phyloP scores from a whole-genome alignment of 2,329 filamentous ascomycete species.

The Acephala macrosclerotiorum region DNA sequence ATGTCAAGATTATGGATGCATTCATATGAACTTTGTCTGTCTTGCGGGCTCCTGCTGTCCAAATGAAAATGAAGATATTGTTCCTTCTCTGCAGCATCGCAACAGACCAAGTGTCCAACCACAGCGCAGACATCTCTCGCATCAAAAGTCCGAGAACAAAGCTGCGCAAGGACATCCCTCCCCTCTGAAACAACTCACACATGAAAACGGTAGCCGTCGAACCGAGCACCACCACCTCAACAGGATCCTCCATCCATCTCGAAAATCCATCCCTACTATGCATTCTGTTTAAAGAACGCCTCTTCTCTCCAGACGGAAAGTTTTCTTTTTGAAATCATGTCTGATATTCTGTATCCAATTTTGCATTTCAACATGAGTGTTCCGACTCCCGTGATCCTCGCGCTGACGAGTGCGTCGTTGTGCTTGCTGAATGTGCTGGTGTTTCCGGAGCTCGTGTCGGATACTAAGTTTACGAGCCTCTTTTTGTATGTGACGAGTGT shows the following conservation, averaged over 20 bases:
- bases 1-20: not conserved
- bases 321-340: not conserved
- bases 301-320: too few relatives aligned
- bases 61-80: not conserved
- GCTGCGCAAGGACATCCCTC: not conserved
- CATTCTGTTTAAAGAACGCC: not conserved
- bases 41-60: not conserved
- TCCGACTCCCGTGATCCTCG: slow-evolving; percentile 23
- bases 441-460: slow-evolving; percentile 31
- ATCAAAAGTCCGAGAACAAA: not conserved
- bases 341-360: slow-evolving; percentile 7
- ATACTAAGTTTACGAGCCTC: slow-evolving; percentile 26
- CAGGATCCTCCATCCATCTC: not conserved
- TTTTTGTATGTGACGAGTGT: slow-evolving; percentile 23
- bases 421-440: slow-evolving; percentile 28
- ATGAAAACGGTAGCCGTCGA: too few relatives aligned
- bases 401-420: slow-evolving; percentile 21
- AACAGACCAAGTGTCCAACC: not conserved
- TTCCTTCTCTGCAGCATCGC: not conserved
- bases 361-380: slow-evolving; percentile 21
- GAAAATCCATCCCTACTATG: not conserved
- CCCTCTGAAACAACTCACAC: not conserved
- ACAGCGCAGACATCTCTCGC: not conserved
- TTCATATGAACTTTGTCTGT: too few relatives aligned
- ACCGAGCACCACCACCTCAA: not conserved